Base-by-base conservation (phyloP, 768 basidiomycete species). In the Clitopilus hobsonii region DNA sequence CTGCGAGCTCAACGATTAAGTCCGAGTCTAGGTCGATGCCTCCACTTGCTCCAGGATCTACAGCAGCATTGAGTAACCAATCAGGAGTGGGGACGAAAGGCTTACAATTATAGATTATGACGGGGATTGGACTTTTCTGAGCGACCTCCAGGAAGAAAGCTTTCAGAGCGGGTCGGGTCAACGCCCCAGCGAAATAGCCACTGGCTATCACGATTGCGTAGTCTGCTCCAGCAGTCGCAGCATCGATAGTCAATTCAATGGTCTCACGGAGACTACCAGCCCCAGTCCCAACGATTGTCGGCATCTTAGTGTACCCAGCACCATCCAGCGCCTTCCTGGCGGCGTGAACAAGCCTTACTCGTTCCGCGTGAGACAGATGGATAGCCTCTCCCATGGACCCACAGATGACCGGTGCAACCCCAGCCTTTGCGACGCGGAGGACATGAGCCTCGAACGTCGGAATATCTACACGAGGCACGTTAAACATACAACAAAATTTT, bases 1-100 rank as follows among this genome's bases (percentile, higher is more conserved):
- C 67, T 13, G 92, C 94, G 47, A 97, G 79, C 60, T 92, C 88
- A 5, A 80, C 79, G 64, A 98, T 89, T 29, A 92, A 69, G 68
- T 94, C 91, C 13, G 93, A 94, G 70, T 94, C 91, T 60, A 97
- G 70, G 71, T 98, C 92, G 60, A 98, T 89, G 10, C 94, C 94
- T 3, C 89, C 91, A 55, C 87, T 82, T 3, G 91, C 93, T 25
- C 85, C 90, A 61, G 94, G 94, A 73, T 85, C 92, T 51, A 51
- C 13, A 28, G 41, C 53, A 49, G 23, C 22, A 16, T 47, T 52
- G 11, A 30, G 56, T 59, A 49, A 63, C 56, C 28, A 29, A 53
- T 51, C 49, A 52, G 54, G n/a, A 20, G 24, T 36, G 32, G 24
- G 54, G 18, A 38, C 23, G n/a, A 51, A 53, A 38, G 5, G 73